Conservation (phyloP, 345 rosid genomes). For the Sisymbrium altissimum region DNA sequence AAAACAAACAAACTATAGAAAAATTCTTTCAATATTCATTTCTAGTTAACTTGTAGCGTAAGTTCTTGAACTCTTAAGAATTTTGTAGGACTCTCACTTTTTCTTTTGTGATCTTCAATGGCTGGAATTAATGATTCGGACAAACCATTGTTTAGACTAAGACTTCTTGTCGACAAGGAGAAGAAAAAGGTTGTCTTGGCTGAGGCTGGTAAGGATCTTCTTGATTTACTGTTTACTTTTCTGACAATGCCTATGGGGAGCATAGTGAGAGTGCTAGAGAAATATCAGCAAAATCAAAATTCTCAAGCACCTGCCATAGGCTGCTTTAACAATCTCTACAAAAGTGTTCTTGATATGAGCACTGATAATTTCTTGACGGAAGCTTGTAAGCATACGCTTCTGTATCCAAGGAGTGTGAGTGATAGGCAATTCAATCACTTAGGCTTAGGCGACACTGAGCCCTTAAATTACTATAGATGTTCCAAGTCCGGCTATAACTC, state of each 20-base stretch:
- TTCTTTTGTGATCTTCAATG: neutral
- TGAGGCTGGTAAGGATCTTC: no score
- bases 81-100: neutral
- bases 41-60: no score
- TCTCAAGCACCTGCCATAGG: neutral
- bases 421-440: neutral
- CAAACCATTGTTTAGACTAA: neutral
- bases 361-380: neutral
- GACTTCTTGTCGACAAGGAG: constrained; percentile 4
- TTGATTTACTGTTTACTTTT: neutral
- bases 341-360: neutral
- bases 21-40: no score
- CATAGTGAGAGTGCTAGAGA: neutral
- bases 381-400: neutral
- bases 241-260: constrained; percentile 16
- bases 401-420: neutral
- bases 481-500: neutral
- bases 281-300: neutral
- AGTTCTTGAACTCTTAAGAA: neutral
- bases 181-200: no score
- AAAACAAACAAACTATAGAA: no score
- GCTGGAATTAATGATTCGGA: neutral
- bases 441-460: neutral
- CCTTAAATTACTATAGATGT: neutral
- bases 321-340: constrained; percentile 9